Base-by-base conservation (phyloP, 257 asterid species). In the Perilla frutescens region DNA sequence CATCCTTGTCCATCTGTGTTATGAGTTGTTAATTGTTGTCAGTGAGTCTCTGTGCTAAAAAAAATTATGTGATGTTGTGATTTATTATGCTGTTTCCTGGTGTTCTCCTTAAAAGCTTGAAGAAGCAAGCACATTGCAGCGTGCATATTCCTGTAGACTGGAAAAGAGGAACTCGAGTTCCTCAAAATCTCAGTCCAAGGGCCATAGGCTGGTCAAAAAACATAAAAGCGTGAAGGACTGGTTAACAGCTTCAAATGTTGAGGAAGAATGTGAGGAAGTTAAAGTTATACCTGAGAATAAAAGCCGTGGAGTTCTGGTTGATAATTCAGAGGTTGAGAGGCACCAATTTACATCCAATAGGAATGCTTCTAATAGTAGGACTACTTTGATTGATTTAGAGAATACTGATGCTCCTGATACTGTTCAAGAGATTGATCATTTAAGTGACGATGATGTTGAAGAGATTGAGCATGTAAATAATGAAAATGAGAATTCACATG, bases 161-260 rank as follows among this genome's bases (percentile, higher is more conserved):
- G 76, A 68, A 76, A 94, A 84, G 64, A 59, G 87, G 70, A 77
- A 68, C 66, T 56, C 80, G 43, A 72, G 62, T 70, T 56, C 79
- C 39, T 68, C 80, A 70, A 82, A 75, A 69, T 51, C 76, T 66
- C 83, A 65, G 71, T 26, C 66, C 65, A 86, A 74, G 77, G 70
- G 86, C 63, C 86, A 82, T 70, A 83, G 87, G 79, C 83, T 87
- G 76, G 91, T 82, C 71, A 90, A 87, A 77, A 89, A 80, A 80
- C 85, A 79, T 3, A 55, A 3, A 62, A 70, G 45, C 72, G 29
- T 55, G 76, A 84, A 74, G 53, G 80, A 71, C 62, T 77, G 69
- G 75, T 77, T 75, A 48, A 74, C 75, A 75, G 55, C 71, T 65
- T 76, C 81, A 53, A 81, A 83, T 66, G 59, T 80, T 43, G 88